Conservation (phyloP, 768 basidiomycete species). For the Boletellus emodensis region DNA sequence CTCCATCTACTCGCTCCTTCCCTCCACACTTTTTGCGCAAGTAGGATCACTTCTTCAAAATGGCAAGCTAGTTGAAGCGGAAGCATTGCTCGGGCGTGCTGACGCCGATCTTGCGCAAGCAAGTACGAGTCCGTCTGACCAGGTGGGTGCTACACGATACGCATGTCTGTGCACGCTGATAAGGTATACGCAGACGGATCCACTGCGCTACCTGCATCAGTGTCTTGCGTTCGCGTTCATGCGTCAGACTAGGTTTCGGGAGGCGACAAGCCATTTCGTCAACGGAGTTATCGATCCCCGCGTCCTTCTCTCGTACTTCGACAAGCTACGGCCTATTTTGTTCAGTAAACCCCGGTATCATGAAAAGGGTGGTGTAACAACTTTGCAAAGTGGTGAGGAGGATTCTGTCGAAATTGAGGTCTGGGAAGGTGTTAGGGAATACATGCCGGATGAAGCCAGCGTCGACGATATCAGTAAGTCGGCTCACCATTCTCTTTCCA, state of each 20-base stretch:
- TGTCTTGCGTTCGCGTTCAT: conserved; percentile 79
- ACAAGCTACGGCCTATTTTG: conserved; percentile 65
- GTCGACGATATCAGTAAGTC: conserved; percentile 87
- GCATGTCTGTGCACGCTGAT: conserved; percentile 1
- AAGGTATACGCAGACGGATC: conserved; percentile 45
- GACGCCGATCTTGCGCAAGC: conserved; percentile 33
- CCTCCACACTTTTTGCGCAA: conserved; percentile 69
- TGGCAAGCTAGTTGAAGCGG: conserved; percentile 62
- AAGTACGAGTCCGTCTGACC: conserved; percentile 4
- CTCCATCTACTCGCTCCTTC: conserved; percentile 62
- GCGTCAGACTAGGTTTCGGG: conserved; percentile 75
- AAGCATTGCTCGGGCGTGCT: conserved; percentile 54
- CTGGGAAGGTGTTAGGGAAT: conserved; percentile 70
- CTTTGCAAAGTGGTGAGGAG: conserved; percentile 5
- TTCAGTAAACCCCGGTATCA: conserved; percentile 32
- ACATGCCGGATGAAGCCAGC: conserved; percentile 62
- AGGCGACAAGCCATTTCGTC: conserved; percentile 75
- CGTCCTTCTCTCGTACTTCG: conserved; percentile 74
- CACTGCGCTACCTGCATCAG: conserved; percentile 76
- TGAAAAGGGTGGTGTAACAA: not conserved
- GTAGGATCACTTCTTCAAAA: conserved; percentile 63
- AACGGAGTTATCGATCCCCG: conserved; percentile 83
- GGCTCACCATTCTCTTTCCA: conserved; percentile 16
- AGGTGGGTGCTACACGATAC: conserved; percentile 5
- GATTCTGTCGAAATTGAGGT: conserved; percentile 58